phyloP scores from a whole-genome alignment of 2,329 filamentous ascomycete genomes.

The Diaporthe amygdali region DNA sequence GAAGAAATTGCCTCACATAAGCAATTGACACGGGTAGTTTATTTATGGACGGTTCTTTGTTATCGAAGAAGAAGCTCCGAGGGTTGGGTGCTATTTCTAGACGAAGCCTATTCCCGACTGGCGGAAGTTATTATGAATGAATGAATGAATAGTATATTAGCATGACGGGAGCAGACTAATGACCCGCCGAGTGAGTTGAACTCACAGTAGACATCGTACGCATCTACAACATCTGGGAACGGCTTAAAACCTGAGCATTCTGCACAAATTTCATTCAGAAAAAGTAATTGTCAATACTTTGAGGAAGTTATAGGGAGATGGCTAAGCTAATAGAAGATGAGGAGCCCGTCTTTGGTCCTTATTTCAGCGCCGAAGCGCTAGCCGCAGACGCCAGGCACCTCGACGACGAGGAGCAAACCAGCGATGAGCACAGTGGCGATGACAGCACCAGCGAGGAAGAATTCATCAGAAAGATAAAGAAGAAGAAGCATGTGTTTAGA shows the following conservation, averaged over 20 bases:
- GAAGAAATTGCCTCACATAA: not conserved
- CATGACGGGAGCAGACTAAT: no score
- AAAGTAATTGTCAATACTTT: no score
- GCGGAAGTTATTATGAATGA: not conserved
- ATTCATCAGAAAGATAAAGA: not conserved
- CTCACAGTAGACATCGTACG: no score
- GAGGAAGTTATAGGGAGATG: fast-evolving
- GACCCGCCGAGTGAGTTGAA: no score
- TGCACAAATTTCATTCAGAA: not conserved
- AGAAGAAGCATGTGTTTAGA: not conserved
- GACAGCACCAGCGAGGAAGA: not conserved
- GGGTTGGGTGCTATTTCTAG: not conserved
- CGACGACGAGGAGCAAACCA: not conserved
- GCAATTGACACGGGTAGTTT: not conserved
- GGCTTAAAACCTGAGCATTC: not conserved
- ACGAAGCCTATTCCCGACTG: not conserved
- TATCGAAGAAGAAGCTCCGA: not conserved
- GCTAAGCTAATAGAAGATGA: not conserved
- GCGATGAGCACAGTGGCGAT: not conserved
- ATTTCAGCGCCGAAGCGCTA: not conserved
- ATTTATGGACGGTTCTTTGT: not conserved
- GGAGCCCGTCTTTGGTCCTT: not conserved
- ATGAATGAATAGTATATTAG: not conserved
- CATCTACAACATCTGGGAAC: no score
- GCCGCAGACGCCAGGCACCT: not conserved